A percentile compares a stretch with the other conserved stretches of the same genome.
phyloP scores from a whole-genome alignment of 805 yeast genomes.

The Alloascoidea hylecoeti region DNA sequence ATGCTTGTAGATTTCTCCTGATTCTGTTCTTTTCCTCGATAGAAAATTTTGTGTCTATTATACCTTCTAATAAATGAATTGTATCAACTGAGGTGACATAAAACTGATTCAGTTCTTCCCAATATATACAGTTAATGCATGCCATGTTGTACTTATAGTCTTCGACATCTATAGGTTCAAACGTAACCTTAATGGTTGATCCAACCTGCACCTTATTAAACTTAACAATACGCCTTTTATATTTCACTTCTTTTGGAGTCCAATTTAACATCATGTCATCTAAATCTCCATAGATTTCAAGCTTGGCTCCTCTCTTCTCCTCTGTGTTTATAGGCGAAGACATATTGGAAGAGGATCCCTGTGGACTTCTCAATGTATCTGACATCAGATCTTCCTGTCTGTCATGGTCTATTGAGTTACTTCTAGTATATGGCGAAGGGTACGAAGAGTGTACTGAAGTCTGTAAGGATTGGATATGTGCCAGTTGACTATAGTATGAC shows the following conservation, averaged over 20 bases:
- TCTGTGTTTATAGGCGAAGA: no score
- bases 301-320: no score
- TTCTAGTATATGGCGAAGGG: no score
- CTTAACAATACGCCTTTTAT: not conserved
- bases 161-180: slow-evolving; percentile 21
- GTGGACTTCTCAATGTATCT: no score
- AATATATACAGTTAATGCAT: slow-evolving; percentile 44
- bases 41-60: slow-evolving; percentile 38
- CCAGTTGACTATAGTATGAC: no score
- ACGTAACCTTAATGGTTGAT: slow-evolving; percentile 19
- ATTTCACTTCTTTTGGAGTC: not conserved
- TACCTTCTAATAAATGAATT: slow-evolving; percentile 37
- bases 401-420: no score
- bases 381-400: no score
- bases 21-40: slow-evolving; percentile 62
- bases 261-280: not conserved
- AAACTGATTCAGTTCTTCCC: slow-evolving; percentile 32
- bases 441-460: no score
- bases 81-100: slow-evolving; percentile 56
- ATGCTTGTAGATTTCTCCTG: slow-evolving; percentile 49
- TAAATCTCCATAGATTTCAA: not conserved
- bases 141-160: slow-evolving; percentile 25
- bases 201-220: not conserved
- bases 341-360: no score
- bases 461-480: no score